These are phyloP conservation scores for Amanita muscaria DNA, from an alignment of 768 basidiomycete species.

Conservation along the genomic window DNA sequence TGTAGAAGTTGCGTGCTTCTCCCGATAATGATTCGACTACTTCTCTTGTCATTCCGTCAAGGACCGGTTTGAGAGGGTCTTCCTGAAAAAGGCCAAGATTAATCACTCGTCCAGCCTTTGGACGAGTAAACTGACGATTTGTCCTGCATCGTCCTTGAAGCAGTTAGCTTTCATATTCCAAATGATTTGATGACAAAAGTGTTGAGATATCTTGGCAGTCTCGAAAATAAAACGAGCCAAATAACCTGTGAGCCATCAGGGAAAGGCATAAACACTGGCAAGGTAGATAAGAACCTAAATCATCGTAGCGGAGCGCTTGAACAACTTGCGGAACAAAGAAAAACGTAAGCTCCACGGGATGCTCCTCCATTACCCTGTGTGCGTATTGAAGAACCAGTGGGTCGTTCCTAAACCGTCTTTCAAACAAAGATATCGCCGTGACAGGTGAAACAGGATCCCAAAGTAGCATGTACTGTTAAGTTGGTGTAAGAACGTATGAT, in stretches of 20 bases:
- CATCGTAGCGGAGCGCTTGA: slow-evolving; percentile 87
- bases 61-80: slow-evolving; percentile 91
- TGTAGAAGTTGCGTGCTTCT: slow-evolving; percentile 81
- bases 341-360: slow-evolving; percentile 91
- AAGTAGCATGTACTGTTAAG: slow-evolving; percentile 73
- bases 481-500: not conserved
- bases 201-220: slow-evolving; percentile 92
- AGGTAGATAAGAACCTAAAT: slow-evolving; percentile 49
- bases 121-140: slow-evolving; percentile 45
- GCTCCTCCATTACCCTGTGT: slow-evolving; percentile 88
- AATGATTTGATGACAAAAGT: slow-evolving; percentile 98
- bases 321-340: slow-evolving; percentile 99
- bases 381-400: slow-evolving; percentile 91
- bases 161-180: slow-evolving; percentile 99
- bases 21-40: slow-evolving; percentile 86
- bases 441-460: slow-evolving; percentile 88
- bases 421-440: slow-evolving; percentile 76
- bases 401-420: slow-evolving; percentile 74
- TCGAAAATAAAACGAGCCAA: slow-evolving; percentile 94
- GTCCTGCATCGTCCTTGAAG: slow-evolving; percentile 83
- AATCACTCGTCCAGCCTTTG: not conserved
- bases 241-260: slow-evolving; percentile 50
- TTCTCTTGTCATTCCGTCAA: slow-evolving; percentile 77
- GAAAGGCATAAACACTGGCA: not conserved
- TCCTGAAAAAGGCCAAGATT: slow-evolving; percentile 39